Conservation (phyloP, 1,139 yeast genomes). For the Saccharomyces hybrid region DNA sequence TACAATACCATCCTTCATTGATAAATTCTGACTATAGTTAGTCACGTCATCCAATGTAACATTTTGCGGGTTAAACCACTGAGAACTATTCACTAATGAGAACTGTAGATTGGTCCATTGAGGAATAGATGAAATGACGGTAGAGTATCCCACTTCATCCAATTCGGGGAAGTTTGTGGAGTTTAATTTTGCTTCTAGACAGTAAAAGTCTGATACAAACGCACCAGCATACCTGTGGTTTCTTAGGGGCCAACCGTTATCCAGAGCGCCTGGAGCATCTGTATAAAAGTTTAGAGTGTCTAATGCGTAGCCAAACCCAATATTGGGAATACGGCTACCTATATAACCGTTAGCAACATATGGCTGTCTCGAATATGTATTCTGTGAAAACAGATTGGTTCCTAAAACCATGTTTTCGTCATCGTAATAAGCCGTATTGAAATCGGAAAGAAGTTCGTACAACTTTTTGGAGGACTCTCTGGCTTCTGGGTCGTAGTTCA, state of each 20-base stretch:
- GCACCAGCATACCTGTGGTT: slow-evolving; percentile 68
- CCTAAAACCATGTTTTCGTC: slow-evolving; percentile 35
- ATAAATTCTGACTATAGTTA: slow-evolving; percentile 55
- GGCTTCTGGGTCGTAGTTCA: slow-evolving; percentile 7
- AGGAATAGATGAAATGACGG: slow-evolving; percentile 66
- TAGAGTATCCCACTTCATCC: slow-evolving; percentile 56
- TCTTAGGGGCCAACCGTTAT: slow-evolving; percentile 76
- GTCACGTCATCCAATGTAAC: slow-evolving; percentile 33
- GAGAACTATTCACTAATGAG: slow-evolving; percentile 18
- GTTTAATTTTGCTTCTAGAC: slow-evolving; percentile 47
- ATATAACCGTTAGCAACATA: slow-evolving; percentile 77
- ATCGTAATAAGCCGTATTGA: slow-evolving; percentile 43
- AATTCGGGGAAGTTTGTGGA: slow-evolving; percentile 67
- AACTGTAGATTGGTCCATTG: slow-evolving; percentile 64
- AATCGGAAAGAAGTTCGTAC: slow-evolving; percentile 36
- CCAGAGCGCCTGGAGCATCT: slow-evolving; percentile 37
- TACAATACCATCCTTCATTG: slow-evolving; percentile 58
- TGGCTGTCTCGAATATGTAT: slow-evolving; percentile 62
- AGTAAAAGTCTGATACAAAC: slow-evolving; percentile 67
- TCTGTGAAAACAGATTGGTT: slow-evolving; percentile 33
- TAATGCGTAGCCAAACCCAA: slow-evolving; percentile 70
- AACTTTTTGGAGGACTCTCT: slow-evolving; percentile 30
- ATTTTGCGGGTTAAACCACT: slow-evolving; percentile 25
- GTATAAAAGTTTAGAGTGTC: slow-evolving; percentile 44
- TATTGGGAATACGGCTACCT: slow-evolving; percentile 68